phyloP scores from a whole-genome alignment of 345 rosid genomes.

The Dovyalis caffra region DNA sequence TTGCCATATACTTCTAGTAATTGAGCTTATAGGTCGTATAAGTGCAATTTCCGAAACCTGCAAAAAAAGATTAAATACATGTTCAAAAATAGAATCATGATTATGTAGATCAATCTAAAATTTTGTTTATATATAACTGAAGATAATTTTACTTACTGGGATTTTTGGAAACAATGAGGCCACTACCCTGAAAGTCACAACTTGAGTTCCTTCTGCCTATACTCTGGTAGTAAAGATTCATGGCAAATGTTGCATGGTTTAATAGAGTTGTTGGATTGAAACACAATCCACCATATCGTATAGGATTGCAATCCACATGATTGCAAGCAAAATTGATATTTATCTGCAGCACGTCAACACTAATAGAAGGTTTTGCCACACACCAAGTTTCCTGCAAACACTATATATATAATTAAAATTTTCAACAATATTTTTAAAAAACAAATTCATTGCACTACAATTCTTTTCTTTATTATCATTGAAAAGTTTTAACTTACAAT shows the following conservation, averaged over 20 bases:
- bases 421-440: too few species aligned
- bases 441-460: not conserved
- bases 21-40: too few species aligned
- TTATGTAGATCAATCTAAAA: too few species aligned
- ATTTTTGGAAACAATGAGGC: conserved; percentile 5
- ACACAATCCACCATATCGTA: conserved; percentile 20
- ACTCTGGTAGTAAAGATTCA: conserved; percentile 27
- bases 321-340: conserved; percentile 17
- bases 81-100: too few species aligned
- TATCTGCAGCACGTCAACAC: not conserved
- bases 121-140: too few species aligned
- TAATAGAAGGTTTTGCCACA: conserved; percentile 13
- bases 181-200: conserved; percentile 18
- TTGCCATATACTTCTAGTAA: too few species aligned
- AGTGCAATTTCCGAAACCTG: too few species aligned
- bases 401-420: too few species aligned
- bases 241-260: conserved; percentile 30
- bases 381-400: conserved; percentile 21
- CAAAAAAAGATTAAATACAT: too few species aligned
- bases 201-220: not conserved
- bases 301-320: conserved; percentile 7
- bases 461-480: not conserved
- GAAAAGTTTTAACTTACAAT: not conserved
- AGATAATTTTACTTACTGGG: too few species aligned
- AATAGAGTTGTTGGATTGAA: conserved; percentile 13